Base-by-base conservation (phyloP, 148 eudicot species). In the Chenopodium album region DNA sequence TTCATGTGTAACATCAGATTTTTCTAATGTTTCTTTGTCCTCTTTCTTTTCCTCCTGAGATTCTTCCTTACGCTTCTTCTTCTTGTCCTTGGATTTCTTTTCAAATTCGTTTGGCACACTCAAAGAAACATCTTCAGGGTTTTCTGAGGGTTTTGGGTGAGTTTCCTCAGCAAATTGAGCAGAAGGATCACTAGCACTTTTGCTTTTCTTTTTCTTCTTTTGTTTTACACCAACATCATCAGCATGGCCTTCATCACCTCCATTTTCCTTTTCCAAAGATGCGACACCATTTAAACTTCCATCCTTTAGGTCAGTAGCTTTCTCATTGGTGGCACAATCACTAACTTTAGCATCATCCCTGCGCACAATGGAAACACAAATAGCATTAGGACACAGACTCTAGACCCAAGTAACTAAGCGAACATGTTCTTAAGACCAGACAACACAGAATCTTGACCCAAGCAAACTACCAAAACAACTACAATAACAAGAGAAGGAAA, bases 41-140 rank as follows among this genome's bases (percentile, higher is more conserved):
- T 78, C 82, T 34, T 79, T 80, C 76, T 50, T 19, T 50, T 79
- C 56, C 81, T 82, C 84, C 6, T 52, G 63, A 74, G 87, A 75
- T 26, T 54, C 64, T 31, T 77, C 68, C 28, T 84, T 87, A 47
- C 66, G 86, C 79, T 88, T 86, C 86, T 89, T 89, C 85, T 89
- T 92, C 86, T 90, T 91, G 44, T 88, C 89, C 81, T 91, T 92
- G 9, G 85, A 63, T 79, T 89, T 87, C 84, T 84, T 86, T 50
- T 76, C 44, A 64, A 83, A 84, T 73, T 64, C 84, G 75, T 64
- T 77, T 60, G 86, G 74, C 48, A 77, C 48, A 77, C 75, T 81
- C 69, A 54, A n/a, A 26, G 68, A 29, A 63, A 41, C 77, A 32
- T 72, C 81, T 10, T 32, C 78, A 47, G 80, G n/a, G 7, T 31